Evolutionary conservation across 805 yeast genomes (phyloP).

Genomic region (Monosporozyma yasuniensis): DNA sequence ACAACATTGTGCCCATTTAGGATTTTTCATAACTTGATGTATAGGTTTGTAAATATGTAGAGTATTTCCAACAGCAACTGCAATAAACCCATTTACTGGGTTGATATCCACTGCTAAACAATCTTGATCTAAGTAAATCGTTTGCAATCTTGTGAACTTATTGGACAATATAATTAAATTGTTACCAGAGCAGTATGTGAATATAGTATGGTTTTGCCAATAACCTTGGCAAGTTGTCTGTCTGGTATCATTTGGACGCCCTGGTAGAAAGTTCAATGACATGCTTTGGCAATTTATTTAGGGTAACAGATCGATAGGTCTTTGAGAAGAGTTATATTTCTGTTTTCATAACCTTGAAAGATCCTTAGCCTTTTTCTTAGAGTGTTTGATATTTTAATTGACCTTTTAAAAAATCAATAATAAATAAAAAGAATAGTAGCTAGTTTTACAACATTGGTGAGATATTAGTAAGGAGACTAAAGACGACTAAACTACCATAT

Average conservation of each 20-base stretch:
- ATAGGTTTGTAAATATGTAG: constrained; percentile 49
- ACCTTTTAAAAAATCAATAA: background rate
- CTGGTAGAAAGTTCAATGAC: constrained; percentile 72
- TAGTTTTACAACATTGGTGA: background rate
- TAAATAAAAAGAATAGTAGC: background rate
- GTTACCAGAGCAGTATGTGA: constrained; percentile 82
- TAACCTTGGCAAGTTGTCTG: constrained; percentile 48
- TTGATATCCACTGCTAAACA: constrained; percentile 61
- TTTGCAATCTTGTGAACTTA: constrained; percentile 53
- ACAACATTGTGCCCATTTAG: constrained; percentile 39
- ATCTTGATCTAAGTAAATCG: constrained; percentile 61
- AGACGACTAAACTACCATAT: no score
- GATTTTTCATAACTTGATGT: constrained; percentile 36
- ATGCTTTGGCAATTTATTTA: constrained; percentile 22
- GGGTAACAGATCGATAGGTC: background rate
- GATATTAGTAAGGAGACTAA: no score
- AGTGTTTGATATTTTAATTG: background rate
- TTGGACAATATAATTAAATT: constrained; percentile 61
- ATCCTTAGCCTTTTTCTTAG: background rate
- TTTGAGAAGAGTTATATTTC: background rate
- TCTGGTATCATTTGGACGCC: constrained; percentile 59
- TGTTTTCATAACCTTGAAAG: background rate
- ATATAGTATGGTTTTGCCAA: constrained; percentile 58
- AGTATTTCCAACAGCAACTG: constrained; percentile 40
- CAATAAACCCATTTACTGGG: constrained; percentile 48